Conservation (phyloP, 192 early-diverging fungal genomes). For the Chytriomyces hyalinus region DNA sequence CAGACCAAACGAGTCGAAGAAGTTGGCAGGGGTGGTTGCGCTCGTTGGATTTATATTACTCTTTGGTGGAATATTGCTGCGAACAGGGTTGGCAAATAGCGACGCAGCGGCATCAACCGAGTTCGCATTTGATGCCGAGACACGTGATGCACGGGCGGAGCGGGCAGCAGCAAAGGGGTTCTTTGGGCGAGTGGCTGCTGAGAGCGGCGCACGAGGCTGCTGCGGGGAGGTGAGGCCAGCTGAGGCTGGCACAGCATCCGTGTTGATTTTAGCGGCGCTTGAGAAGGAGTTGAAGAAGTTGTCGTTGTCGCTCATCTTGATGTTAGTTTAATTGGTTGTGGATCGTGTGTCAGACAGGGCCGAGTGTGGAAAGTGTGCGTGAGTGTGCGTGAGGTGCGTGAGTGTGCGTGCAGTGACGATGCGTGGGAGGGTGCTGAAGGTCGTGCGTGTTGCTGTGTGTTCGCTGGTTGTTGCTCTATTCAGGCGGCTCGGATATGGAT, state of each 20-base stretch:
- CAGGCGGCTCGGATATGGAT: no score
- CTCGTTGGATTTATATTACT: not conserved
- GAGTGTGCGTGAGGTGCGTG: no score
- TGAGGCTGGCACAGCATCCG: not conserved
- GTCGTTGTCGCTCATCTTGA: not conserved
- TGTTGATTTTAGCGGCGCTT: not conserved
- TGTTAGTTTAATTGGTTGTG: no score
- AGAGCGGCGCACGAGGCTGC: not conserved
- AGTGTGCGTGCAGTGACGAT: no score
- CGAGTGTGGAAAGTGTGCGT: no score
- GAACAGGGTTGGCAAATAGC: constrained; percentile 16
- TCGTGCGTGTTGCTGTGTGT: no score
- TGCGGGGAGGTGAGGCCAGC: no score
- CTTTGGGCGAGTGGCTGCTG: not conserved
- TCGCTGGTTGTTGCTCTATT: no score
- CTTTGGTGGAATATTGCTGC: not conserved
- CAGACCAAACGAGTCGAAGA: constrained; percentile 4
- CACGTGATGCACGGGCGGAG: constrained; percentile 21
- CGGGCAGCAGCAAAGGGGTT: constrained; percentile 38
- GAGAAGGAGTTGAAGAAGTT: not conserved
- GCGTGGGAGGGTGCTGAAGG: no score
- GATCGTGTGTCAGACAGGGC: no score
- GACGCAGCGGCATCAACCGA: constrained; percentile 22
- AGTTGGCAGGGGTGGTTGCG: constrained; percentile 1
- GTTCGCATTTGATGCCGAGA: not conserved